These are phyloP conservation scores for Akanthomyces lecanii DNA, from an alignment of 2,329 filamentous ascomycete species.

Conservation along the genomic window DNA sequence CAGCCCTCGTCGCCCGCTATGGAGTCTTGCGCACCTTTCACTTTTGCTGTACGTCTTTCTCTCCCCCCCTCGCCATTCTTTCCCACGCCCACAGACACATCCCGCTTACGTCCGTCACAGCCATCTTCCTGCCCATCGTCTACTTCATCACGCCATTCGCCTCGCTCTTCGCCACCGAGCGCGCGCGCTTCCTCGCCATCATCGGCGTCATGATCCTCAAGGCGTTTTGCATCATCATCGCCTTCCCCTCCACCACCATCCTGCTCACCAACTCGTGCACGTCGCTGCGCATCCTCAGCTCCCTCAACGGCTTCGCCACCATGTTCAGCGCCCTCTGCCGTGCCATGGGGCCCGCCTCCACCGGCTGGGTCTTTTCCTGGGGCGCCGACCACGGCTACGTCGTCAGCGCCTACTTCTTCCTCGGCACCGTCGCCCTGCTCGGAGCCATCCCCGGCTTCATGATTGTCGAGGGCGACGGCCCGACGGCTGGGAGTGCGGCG, in stretches of 20 bases:
- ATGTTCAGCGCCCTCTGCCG: slow-evolving; percentile 76
- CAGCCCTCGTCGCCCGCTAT: slow-evolving; percentile 64
- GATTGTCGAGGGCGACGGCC: slow-evolving; percentile 72
- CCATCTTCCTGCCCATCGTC: slow-evolving; percentile 64
- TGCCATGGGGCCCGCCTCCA: slow-evolving; percentile 70
- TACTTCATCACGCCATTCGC: slow-evolving; percentile 83
- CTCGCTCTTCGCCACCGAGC: slow-evolving; percentile 51
- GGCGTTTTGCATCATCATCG: slow-evolving; percentile 71
- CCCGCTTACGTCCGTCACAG: slow-evolving; percentile 27
- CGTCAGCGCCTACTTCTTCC: slow-evolving; percentile 74
- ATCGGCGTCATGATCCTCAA: slow-evolving; percentile 69
- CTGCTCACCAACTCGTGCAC: slow-evolving; percentile 82
- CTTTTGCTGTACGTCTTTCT: slow-evolving; percentile 44
- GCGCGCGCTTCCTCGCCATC: slow-evolving; percentile 56
- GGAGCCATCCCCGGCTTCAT: slow-evolving; percentile 70
- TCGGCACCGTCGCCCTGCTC: slow-evolving; percentile 59
- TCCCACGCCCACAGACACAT: neutral
- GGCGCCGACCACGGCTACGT: slow-evolving; percentile 74
- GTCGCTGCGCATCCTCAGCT: slow-evolving; percentile 72
- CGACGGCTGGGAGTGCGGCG: slow-evolving; percentile 22
- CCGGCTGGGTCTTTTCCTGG: slow-evolving; percentile 68
- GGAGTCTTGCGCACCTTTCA: slow-evolving; percentile 73
- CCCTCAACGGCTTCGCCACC: slow-evolving; percentile 86
- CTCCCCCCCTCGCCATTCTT: neutral
- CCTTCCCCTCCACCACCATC: slow-evolving; percentile 86